These are phyloP conservation scores for Podospora anserina DNA, from an alignment of 495 filamentous ascomycete species.

Conservation along the genomic window DNA sequence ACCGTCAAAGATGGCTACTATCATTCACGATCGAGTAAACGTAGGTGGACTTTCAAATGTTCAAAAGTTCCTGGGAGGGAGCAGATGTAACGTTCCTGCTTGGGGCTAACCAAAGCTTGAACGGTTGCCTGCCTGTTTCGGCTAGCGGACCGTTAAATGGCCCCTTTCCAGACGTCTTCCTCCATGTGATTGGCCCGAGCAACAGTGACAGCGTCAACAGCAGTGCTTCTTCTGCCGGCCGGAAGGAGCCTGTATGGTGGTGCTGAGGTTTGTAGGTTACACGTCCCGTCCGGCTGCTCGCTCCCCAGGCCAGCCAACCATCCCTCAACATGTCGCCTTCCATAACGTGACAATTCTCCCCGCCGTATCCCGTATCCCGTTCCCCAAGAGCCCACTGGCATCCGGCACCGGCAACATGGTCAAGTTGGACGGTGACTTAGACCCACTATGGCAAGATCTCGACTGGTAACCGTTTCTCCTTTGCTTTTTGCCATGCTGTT, in stretches of 20 bases:
- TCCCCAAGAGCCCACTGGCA: constrained; percentile 1
- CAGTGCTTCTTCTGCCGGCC: not conserved
- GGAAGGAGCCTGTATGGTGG: not conserved
- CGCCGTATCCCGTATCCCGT: constrained; percentile 11
- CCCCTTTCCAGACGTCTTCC: not conserved
- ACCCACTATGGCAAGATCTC: constrained; percentile 68
- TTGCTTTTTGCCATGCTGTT: not conserved
- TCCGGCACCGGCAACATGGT: constrained; percentile 31
- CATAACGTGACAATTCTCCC: constrained; percentile 24
- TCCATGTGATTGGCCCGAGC: not conserved
- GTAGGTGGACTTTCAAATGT: not conserved
- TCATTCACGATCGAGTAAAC: not conserved
- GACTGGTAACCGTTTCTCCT: constrained; percentile 46
- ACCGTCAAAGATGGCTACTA: not conserved
- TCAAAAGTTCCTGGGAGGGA: constrained; percentile 2
- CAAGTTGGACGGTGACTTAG: constrained; percentile 51
- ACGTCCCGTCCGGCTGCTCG: not conserved
- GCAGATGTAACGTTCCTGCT: constrained; percentile 33
- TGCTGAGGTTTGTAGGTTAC: not conserved
- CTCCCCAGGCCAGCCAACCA: constrained; percentile 4
- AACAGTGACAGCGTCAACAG: not conserved
- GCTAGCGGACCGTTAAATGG: constrained; percentile 7
- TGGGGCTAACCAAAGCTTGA: constrained; percentile 6
- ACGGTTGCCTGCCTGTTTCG: constrained; percentile 17
- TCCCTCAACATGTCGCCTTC: constrained; percentile 21